Percentiles rank a stretch among this genome's conserved stretches.
Evolutionary conservation across 1,284 basidiomycete species (phyloP).

Genomic region (Sutorius eximius): DNA sequence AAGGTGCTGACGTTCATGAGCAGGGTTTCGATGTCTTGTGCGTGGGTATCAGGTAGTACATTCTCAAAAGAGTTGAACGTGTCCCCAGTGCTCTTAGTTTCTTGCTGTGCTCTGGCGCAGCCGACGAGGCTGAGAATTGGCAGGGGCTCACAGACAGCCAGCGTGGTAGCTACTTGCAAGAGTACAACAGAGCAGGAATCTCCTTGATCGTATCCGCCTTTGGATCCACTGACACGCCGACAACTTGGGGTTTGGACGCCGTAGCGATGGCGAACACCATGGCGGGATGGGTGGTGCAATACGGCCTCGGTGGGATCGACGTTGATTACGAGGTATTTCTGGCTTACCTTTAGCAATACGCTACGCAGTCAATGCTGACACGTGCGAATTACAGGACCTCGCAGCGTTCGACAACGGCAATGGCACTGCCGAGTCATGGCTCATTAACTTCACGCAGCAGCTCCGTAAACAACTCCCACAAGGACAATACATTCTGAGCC

Average conservation of each 20-base stretch:
- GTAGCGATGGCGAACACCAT: constrained; percentile 44
- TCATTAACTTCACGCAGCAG: constrained; percentile 44
- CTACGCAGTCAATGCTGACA: not conserved
- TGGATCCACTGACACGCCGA: constrained; percentile 47
- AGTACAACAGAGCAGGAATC: constrained; percentile 57
- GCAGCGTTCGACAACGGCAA: constrained; percentile 43
- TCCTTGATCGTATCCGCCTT: constrained; percentile 58
- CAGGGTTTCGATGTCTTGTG: constrained; percentile 46
- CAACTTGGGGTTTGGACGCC: constrained; percentile 42
- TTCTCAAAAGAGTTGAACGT: not conserved
- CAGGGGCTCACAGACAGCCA: constrained; percentile 41
- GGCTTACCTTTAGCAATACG: not conserved
- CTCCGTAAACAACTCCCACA: constrained; percentile 39
- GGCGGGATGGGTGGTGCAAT: constrained; percentile 50
- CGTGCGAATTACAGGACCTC: constrained; percentile 41
- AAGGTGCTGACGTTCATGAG: not conserved
- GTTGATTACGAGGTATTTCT: constrained; percentile 52
- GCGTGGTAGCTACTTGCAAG: constrained; percentile 44
- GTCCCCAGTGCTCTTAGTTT: constrained; percentile 47
- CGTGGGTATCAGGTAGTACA: not conserved
- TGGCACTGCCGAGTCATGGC: constrained; percentile 43
- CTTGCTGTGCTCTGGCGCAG: constrained; percentile 49
- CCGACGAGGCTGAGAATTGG: constrained; percentile 50
- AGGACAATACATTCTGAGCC: constrained; percentile 39
- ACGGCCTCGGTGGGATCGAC: constrained; percentile 55